Percentiles rank a stretch among this genome's conserved stretches.
Evolutionary conservation across 1,284 basidiomycete genomes (phyloP).

Genomic region (Ustilago tritici): DNA sequence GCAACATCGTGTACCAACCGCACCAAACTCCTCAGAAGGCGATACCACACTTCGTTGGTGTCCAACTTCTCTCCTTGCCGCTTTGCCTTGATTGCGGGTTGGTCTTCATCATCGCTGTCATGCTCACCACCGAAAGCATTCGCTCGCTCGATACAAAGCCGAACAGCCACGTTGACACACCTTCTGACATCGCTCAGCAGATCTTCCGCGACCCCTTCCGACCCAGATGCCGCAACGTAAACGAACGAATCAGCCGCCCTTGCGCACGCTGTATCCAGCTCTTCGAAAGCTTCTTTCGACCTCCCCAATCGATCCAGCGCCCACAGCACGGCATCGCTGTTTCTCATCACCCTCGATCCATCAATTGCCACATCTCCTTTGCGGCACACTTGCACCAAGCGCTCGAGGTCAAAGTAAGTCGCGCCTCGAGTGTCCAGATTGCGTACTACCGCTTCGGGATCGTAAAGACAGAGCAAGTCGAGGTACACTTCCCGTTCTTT

Average conservation of each 20-base stretch:
- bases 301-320: conserved; percentile 78
- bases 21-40: conserved; percentile 83
- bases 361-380: conserved; percentile 31
- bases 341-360: conserved; percentile 67
- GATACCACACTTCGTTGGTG: conserved; percentile 90
- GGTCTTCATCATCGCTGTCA: conserved; percentile 46
- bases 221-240: conserved; percentile 10
- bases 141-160: conserved; percentile 44
- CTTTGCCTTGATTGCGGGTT: neutral
- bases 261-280: conserved; percentile 62
- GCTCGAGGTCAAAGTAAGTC: conserved; percentile 75
- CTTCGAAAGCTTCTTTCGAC: conserved; percentile 73
- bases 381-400: conserved; percentile 78
- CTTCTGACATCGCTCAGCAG: conserved; percentile 33
- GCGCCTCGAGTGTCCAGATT: conserved; percentile 76
- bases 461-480: conserved; percentile 78
- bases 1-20: conserved; percentile 76
- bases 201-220: conserved; percentile 11
- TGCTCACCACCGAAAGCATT: conserved; percentile 35
- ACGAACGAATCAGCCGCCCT: conserved; percentile 36
- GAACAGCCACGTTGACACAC: conserved; percentile 50
- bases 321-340: conserved; percentile 87
- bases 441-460: conserved; percentile 77
- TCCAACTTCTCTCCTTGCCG: conserved; percentile 64
- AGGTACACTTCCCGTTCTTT: conserved; percentile 78